These are phyloP conservation scores for Plantago lanceolata DNA, from an alignment of 305 asterid genomes.

Conservation along the genomic window DNA sequence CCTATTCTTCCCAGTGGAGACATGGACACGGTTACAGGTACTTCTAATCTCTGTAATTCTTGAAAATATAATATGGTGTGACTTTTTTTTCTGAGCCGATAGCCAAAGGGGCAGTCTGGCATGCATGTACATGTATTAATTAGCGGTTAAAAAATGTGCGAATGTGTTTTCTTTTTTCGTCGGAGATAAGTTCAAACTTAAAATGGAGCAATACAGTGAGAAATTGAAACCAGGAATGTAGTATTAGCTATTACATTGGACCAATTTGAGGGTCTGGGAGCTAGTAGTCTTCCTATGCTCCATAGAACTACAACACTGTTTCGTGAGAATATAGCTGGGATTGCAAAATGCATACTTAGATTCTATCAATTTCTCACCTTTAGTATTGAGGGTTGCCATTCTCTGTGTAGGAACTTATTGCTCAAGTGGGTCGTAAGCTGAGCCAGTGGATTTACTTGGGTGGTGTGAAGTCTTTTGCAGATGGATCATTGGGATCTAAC, in stretches of 20 bases:
- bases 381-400: slow-evolving; percentile 10
- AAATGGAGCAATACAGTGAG: background rate
- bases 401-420: slow-evolving; percentile 49
- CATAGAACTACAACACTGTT: slow-evolving; percentile 4
- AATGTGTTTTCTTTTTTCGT: background rate
- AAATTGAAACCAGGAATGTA: slow-evolving; percentile 6
- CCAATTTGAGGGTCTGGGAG: background rate
- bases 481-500: slow-evolving; percentile 93
- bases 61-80: slow-evolving; percentile 4
- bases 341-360: slow-evolving; percentile 5
- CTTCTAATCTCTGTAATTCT: slow-evolving; percentile 30
- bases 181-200: slow-evolving; percentile 6
- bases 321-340: slow-evolving; percentile 1
- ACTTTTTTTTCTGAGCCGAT: slow-evolving; percentile 16
- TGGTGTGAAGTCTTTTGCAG: slow-evolving; percentile 84
- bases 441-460: slow-evolving; percentile 91
- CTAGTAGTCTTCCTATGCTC: slow-evolving; percentile 4
- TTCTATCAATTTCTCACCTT: slow-evolving; percentile 15
- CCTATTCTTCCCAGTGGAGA: slow-evolving; percentile 83
- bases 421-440: slow-evolving; percentile 53
- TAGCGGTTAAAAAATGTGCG: background rate
- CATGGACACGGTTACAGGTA: slow-evolving; percentile 80
- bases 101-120: slow-evolving; percentile 12
- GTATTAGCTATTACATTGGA: background rate
- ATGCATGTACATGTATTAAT: background rate